These are phyloP conservation scores for Chrysosphaeria jannelii DNA, from an alignment of 2,329 filamentous ascomycete genomes.

Conservation along the genomic window DNA sequence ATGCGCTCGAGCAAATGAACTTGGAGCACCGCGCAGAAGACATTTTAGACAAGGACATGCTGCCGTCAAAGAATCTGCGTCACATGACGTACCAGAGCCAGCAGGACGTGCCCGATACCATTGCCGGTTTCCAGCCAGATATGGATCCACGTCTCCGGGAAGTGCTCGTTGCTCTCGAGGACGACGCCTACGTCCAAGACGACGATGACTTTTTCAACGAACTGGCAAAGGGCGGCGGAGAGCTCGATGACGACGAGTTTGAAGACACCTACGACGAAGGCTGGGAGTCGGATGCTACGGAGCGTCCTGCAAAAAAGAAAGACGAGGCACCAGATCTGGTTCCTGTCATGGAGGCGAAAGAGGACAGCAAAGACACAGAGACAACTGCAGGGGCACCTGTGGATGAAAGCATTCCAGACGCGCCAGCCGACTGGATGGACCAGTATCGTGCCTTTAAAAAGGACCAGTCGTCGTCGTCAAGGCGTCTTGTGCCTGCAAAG, in stretches of 20 bases:
- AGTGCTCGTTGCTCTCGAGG: slow-evolving; percentile 74
- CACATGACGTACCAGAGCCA: slow-evolving; percentile 68
- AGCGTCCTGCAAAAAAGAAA: slow-evolving; percentile 21
- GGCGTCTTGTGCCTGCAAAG: slow-evolving; percentile 14
- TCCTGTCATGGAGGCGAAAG: slow-evolving; percentile 9
- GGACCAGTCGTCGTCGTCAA: slow-evolving; percentile 16
- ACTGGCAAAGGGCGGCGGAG: slow-evolving; percentile 15
- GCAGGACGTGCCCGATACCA: slow-evolving; percentile 70
- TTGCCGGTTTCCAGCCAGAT: slow-evolving; percentile 84
- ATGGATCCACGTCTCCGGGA: slow-evolving; percentile 88
- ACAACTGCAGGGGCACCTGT: too few species aligned
- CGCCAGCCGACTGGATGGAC: slow-evolving; percentile 46
- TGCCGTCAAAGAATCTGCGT: slow-evolving; percentile 52
- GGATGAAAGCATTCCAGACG: too few species aligned
- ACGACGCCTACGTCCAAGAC: slow-evolving; percentile 80
- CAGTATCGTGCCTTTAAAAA: slow-evolving; percentile 91
- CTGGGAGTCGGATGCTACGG: slow-evolving; percentile 87
- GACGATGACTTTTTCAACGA: slow-evolving; percentile 52
- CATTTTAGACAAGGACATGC: slow-evolving; percentile 40
- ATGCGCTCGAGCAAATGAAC: slow-evolving; percentile 39
- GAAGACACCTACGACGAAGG: slow-evolving; percentile 36
- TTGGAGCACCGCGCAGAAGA: slow-evolving; percentile 22
- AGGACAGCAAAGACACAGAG: too few species aligned
- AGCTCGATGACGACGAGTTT: slow-evolving; percentile 41
- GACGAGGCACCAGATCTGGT: slow-evolving; percentile 16